Evolutionary conservation across 768 basidiomycete species (phyloP).

Genomic region (Mrakia frigida): DNA sequence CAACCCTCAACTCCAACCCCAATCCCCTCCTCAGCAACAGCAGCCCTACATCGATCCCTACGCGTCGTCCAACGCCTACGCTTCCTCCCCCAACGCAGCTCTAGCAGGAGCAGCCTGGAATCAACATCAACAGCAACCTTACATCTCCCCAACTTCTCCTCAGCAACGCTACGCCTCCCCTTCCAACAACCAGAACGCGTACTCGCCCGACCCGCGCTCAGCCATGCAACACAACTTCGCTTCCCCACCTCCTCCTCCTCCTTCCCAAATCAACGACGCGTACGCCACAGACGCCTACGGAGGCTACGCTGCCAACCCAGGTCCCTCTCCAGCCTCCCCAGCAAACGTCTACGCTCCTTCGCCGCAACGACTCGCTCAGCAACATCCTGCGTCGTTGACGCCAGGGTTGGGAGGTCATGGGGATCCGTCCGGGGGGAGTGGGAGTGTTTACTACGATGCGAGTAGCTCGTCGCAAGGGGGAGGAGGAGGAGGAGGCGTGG

Average conservation of each 20-base stretch:
- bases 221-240: slow-evolving; percentile 15
- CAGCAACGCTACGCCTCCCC: neutral
- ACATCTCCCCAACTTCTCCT: neutral
- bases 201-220: neutral
- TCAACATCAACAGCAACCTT: neutral
- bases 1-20: slow-evolving; percentile 1
- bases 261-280: neutral
- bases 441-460: slow-evolving; percentile 20
- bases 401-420: neutral
- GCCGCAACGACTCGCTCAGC: neutral
- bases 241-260: neutral
- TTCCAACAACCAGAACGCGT: neutral
- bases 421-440: neutral
- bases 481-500: neutral
- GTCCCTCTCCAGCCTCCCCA: neutral
- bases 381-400: neutral
- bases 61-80: neutral
- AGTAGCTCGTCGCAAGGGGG: neutral
- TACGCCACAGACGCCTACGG: slow-evolving; percentile 8
- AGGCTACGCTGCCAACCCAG: neutral
- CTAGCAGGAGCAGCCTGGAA: neutral
- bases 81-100: neutral
- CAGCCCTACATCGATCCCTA: slow-evolving; percentile 5
- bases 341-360: neutral
- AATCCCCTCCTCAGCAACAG: neutral